Evolutionary conservation across 306 rosid species (phyloP).

Genomic region (Rosa persica): DNA sequence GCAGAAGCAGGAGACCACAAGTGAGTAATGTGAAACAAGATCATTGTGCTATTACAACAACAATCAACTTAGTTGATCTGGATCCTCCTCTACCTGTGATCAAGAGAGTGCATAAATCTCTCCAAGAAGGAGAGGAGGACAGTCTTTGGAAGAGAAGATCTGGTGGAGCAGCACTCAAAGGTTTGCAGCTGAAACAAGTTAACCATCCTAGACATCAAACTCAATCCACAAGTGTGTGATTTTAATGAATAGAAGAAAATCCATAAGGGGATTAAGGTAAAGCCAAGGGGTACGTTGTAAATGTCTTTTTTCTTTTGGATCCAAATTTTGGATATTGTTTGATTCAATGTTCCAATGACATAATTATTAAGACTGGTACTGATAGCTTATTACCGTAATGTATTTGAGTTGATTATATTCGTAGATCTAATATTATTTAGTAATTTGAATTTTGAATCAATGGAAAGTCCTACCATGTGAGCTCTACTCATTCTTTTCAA

Average conservation of each 20-base stretch:
- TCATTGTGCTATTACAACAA: neutral
- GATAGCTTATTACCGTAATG: neutral
- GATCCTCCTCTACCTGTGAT: conserved; percentile 49
- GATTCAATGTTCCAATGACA: conserved; percentile 10
- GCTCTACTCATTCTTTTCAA: neutral
- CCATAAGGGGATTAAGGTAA: neutral
- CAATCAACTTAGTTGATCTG: conserved; percentile 25
- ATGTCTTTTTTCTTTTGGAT: conserved; percentile 4
- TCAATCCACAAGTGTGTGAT: conserved; percentile 64
- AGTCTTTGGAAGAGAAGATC: conserved; percentile 83
- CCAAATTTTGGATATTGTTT: conserved; percentile 16
- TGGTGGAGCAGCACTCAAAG: conserved; percentile 45
- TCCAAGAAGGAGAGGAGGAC: conserved; percentile 19
- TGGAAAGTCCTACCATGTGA: neutral
- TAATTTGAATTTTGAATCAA: neutral
- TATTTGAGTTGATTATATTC: neutral
- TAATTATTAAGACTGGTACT: neutral
- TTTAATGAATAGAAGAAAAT: neutral
- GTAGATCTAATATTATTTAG: neutral
- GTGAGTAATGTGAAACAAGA: neutral
- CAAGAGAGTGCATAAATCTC: conserved; percentile 28
- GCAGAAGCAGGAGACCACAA: conserved; percentile 33
- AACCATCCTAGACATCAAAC: conserved; percentile 44
- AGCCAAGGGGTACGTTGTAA: neutral
- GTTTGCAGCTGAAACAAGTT: conserved; percentile 60